A percentile compares a stretch with the other conserved stretches of the same genome.
phyloP scores from a whole-genome alignment of 495 filamentous ascomycete genomes.

The Rhypophila decipiens region DNA sequence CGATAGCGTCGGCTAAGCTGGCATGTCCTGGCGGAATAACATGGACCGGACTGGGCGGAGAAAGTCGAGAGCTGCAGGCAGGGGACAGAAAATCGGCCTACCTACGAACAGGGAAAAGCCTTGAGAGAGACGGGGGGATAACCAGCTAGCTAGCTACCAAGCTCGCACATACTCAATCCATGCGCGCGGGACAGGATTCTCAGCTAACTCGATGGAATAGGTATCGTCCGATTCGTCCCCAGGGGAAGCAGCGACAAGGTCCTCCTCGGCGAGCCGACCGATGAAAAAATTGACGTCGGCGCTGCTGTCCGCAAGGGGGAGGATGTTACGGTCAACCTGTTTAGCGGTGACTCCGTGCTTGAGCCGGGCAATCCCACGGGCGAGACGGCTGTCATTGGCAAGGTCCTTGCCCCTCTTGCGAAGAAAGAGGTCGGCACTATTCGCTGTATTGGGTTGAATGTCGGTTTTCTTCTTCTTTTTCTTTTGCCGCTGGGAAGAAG shows the following conservation, averaged over 20 bases:
- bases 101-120: no score
- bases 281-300: conserved; percentile 48
- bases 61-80: no score
- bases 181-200: no score
- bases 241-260: conserved; percentile 43
- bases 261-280: conserved; percentile 52
- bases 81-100: no score
- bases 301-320: conserved; percentile 47
- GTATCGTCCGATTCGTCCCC: conserved; percentile 55
- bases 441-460: conserved; percentile 42
- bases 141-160: no score
- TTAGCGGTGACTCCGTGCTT: conserved; percentile 51
- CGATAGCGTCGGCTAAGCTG: no score
- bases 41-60: no score
- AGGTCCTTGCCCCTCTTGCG: conserved; percentile 50
- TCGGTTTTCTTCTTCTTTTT: conserved; percentile 15
- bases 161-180: no score
- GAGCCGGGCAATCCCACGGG: conserved; percentile 43
- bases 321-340: conserved; percentile 48
- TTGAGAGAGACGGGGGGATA: no score
- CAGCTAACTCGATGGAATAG: no score
- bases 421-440: conserved; percentile 40
- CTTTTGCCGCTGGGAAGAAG: background rate
- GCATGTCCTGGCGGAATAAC: no score
- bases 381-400: conserved; percentile 42